Conservation (phyloP, 2,329 filamentous ascomycete genomes). For the Fusarium camptoceras region DNA sequence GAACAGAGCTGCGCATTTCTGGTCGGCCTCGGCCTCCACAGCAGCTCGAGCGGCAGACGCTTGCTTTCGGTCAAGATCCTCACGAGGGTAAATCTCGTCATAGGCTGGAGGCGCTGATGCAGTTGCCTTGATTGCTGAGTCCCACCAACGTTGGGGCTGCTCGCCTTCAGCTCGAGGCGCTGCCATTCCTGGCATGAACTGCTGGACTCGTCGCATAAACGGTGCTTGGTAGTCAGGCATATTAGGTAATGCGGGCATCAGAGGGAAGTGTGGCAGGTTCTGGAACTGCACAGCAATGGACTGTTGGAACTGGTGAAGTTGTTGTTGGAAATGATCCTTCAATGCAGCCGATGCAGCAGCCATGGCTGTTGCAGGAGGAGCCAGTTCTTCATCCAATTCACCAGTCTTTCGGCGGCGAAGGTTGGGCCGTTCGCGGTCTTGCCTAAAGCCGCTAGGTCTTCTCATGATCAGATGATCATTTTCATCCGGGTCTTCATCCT, state of each 20-base stretch:
- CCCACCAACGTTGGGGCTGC: constrained; percentile 68
- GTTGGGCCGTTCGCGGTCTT: constrained; percentile 51
- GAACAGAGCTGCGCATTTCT: constrained; percentile 66
- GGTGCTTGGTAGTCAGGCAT: constrained; percentile 80
- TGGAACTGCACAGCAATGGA: constrained; percentile 74
- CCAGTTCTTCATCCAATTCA: constrained; percentile 50
- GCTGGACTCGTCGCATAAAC: constrained; percentile 78
- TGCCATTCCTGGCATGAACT: constrained; percentile 75
- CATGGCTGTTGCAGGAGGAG: constrained; percentile 70
- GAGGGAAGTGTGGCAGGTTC: constrained; percentile 65
- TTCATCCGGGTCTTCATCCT: constrained; percentile 56
- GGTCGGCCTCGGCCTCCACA: constrained; percentile 68
- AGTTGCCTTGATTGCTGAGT: constrained; percentile 66
- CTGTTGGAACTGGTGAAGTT: constrained; percentile 82
- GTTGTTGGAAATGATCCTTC: constrained; percentile 78
- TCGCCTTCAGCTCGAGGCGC: constrained; percentile 61
- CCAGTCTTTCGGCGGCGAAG: constrained; percentile 56
- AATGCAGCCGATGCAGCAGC: constrained; percentile 77
- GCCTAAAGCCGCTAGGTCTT: constrained; percentile 46
- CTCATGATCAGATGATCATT: constrained; percentile 53
- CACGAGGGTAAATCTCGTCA: constrained; percentile 78
- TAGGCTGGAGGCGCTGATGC: constrained; percentile 76
- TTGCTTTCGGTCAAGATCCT: constrained; percentile 66
- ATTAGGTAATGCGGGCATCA: constrained; percentile 69
- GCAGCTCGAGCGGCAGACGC: constrained; percentile 68